phyloP scores from a whole-genome alignment of 1,139 yeast genomes.

The Suhomyces yuchorum region DNA sequence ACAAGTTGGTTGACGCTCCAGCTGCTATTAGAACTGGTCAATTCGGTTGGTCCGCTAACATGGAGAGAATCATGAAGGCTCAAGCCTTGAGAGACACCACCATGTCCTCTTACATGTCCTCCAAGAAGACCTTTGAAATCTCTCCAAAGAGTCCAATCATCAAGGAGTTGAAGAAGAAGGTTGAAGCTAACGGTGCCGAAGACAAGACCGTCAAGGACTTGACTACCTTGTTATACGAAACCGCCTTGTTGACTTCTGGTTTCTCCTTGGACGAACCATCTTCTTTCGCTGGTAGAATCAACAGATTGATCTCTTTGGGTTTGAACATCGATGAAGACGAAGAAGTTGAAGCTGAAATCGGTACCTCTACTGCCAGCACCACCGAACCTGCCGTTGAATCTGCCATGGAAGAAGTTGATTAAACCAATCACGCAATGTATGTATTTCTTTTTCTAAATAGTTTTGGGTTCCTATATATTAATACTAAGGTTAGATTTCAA shows the following conservation, averaged over 20 bases:
- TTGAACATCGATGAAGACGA: slow-evolving; percentile 91
- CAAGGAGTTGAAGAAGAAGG: slow-evolving; percentile 93
- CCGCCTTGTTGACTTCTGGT: slow-evolving; percentile 98
- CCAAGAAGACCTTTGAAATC: slow-evolving; percentile 98
- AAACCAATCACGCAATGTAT: slow-evolving; percentile 26
- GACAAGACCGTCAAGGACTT: slow-evolving; percentile 98
- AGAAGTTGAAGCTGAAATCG: slow-evolving; percentile 47
- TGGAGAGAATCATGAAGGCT: slow-evolving; percentile 99
- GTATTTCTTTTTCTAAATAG: slow-evolving; percentile 16
- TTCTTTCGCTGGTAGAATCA: slow-evolving; percentile 95
- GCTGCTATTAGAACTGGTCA: slow-evolving; percentile 99
- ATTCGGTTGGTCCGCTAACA: slow-evolving; percentile 99
- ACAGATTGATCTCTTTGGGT: slow-evolving; percentile 97
- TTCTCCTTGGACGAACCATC: slow-evolving; percentile 98
- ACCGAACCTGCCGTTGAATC: slow-evolving; percentile 77
- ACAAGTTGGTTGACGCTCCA: slow-evolving; percentile 97
- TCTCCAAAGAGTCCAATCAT: slow-evolving; percentile 97
- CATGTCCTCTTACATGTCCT: slow-evolving; percentile 99
- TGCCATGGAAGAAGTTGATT: slow-evolving; percentile 99
- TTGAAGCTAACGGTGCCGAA: slow-evolving; percentile 94
- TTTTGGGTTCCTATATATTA: slow-evolving; percentile 13
- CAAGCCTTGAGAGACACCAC: slow-evolving; percentile 99
- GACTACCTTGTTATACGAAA: slow-evolving; percentile 93
- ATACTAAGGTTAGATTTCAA: slow-evolving; percentile 10
- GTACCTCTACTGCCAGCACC: slow-evolving; percentile 54